Base-by-base conservation (phyloP, 352 stramenopile species). In the Globisporangium radiosum region DNA sequence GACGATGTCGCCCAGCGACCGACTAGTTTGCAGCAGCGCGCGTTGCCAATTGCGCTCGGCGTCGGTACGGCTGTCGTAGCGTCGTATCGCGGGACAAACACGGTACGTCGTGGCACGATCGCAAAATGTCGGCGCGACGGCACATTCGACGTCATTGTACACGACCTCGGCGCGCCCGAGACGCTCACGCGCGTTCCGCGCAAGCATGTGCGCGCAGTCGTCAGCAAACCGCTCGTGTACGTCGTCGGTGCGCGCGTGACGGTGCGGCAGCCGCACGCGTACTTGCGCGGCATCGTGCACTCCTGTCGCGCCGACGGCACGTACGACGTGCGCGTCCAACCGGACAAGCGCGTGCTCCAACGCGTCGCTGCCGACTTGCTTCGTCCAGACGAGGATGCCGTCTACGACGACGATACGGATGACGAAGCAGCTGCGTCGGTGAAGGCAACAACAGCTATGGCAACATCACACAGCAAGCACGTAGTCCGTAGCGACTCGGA, bases 111-210 rank as follows among this genome's bases (percentile, higher is more conserved):
- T 15, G 83, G 73, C 1, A 79, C 75, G 49, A 81, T 93, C 17
- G 38, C 77, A 36, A 58, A 61, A 36, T 88, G 76, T 36, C 71
- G 77, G 7, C 76, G 72, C 1, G 71, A 93, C 49, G 70, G 73
- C 56, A 90, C 73, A 8, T 89, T 78, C 25, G 79, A 90, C 62
- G 62, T 93, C 36, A 57, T 81, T 13, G 59, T 82, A 7, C 67
- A 85, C 51, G 69, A 91, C 25, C 69, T 76, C 33, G 73, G 71
- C 9, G 63, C 68, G 37, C 60, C 64, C 6, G 71, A 88, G 63
- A 74, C 68, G 19, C 48, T 84, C 14, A 59, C 70, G 33, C 75
- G 73, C 8, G 60, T 90, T 5, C 56, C 73, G 19, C 45, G 56
- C 0, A 70, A 54, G 9, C 56, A 66, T 4, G 44, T 88, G 36